phyloP scores from a whole-genome alignment of 495 filamentous ascomycete species.

The Daldinia concentrica region DNA sequence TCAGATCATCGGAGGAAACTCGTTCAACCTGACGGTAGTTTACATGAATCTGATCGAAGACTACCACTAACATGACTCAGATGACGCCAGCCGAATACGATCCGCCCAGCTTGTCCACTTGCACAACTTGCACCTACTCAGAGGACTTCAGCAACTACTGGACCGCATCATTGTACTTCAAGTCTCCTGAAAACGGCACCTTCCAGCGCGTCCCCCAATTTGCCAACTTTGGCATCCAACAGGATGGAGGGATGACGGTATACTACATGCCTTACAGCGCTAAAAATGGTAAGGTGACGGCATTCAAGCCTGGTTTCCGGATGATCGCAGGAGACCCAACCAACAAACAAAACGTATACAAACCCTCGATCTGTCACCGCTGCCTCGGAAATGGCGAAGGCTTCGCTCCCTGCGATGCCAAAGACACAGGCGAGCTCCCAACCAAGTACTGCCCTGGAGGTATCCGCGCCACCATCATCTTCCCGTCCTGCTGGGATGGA shows the following conservation, averaged over 20 bases:
- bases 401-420: constrained; percentile 64
- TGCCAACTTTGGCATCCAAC: constrained; percentile 53
- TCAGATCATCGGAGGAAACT: constrained; percentile 53
- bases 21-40: constrained; percentile 47
- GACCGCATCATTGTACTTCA: constrained; percentile 57
- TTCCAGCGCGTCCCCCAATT: constrained; percentile 56
- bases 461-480: constrained; percentile 53
- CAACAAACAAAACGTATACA: constrained; percentile 45
- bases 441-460: constrained; percentile 49
- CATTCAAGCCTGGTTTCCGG: constrained; percentile 63
- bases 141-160: constrained; percentile 57
- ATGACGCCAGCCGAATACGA: constrained; percentile 51
- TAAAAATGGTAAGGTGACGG: constrained; percentile 50
- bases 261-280: constrained; percentile 58
- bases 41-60: constrained; percentile 9
- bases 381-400: constrained; percentile 73
- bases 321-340: constrained; percentile 76
- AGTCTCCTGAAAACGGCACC: constrained; percentile 53
- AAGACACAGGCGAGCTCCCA: constrained; percentile 38
- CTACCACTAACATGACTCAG: constrained; percentile 28
- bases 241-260: constrained; percentile 55
- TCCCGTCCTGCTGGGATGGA: constrained; percentile 56
- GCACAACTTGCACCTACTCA: constrained; percentile 50
- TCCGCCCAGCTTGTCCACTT: constrained; percentile 47
- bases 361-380: constrained; percentile 68